Conservation (phyloP, 352 stramenopile genomes). For the Pythium pyrilobum region DNA sequence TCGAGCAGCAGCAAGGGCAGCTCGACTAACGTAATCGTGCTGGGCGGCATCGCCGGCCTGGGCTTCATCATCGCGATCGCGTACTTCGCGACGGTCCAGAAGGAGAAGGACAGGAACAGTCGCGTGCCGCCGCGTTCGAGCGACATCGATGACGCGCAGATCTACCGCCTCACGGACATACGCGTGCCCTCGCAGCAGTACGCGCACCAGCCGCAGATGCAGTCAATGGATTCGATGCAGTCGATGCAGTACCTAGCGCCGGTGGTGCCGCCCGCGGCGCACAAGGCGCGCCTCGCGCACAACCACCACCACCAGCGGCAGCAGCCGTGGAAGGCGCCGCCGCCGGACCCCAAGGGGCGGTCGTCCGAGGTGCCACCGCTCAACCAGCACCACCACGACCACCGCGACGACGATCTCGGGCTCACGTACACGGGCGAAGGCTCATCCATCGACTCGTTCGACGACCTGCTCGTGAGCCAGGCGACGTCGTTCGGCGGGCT, state of each 20-base stretch:
- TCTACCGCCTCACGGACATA: slow-evolving; percentile 13
- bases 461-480: slow-evolving; percentile 1
- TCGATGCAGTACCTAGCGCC: neutral
- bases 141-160: neutral
- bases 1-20: neutral
- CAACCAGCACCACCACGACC: neutral
- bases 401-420: neutral
- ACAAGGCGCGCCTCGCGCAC: no score
- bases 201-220: neutral
- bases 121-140: neutral
- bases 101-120: neutral
- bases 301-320: slow-evolving; percentile 1
- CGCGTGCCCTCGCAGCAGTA: neutral
- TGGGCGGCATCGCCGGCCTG: slow-evolving; percentile 1
- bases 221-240: neutral
- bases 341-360: no score
- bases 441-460: neutral
- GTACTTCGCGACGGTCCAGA: slow-evolving; percentile 3
- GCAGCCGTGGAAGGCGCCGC: neutral
- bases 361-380: neutral
- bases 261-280: no score
- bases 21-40: slow-evolving; percentile 10
- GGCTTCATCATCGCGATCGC: slow-evolving; percentile 10
- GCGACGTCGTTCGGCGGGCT: slow-evolving; percentile 5
- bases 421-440: neutral